These are phyloP conservation scores for Lathyrus aphaca DNA, from an alignment of 306 rosid genomes.

Conservation along the genomic window DNA sequence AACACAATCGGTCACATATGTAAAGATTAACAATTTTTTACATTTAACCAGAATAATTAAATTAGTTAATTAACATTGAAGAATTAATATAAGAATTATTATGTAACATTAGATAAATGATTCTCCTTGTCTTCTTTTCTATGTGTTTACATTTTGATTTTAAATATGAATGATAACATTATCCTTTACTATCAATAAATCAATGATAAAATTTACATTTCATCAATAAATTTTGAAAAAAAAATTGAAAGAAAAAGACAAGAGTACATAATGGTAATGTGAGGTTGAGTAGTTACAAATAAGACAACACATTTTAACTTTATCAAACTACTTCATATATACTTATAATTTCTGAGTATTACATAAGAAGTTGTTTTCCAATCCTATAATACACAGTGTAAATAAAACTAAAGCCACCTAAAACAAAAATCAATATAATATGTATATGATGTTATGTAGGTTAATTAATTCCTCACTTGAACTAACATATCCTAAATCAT, in stretches of 20 bases:
- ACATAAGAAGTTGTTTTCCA: not conserved
- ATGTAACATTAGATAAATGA: too few species aligned
- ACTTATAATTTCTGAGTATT: not conserved
- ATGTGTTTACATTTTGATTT: too few species aligned
- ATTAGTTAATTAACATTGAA: too few species aligned
- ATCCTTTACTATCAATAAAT: too few species aligned
- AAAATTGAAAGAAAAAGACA: too few species aligned
- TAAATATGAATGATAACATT: too few species aligned
- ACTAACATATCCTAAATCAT: not conserved
- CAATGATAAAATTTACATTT: too few species aligned
- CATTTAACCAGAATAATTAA: too few species aligned
- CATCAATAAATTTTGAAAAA: not conserved
- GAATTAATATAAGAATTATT: too few species aligned
- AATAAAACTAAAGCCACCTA: constrained; percentile 26
- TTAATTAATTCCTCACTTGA: not conserved
- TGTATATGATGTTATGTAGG: constrained; percentile 3
- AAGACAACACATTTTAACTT: constrained; percentile 1
- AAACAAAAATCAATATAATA: not conserved
- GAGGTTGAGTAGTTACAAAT: constrained; percentile 12
- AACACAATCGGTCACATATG: too few species aligned
- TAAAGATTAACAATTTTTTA: too few species aligned
- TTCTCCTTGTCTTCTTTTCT: too few species aligned
- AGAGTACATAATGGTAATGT: not conserved
- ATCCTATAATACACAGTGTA: constrained; percentile 6
- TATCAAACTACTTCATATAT: not conserved